A percentile compares a stretch with the other conserved stretches of the same genome.
These are phyloP conservation scores for Epichloe sibirici DNA, from an alignment of 2,329 filamentous ascomycete species.

Conservation along the genomic window DNA sequence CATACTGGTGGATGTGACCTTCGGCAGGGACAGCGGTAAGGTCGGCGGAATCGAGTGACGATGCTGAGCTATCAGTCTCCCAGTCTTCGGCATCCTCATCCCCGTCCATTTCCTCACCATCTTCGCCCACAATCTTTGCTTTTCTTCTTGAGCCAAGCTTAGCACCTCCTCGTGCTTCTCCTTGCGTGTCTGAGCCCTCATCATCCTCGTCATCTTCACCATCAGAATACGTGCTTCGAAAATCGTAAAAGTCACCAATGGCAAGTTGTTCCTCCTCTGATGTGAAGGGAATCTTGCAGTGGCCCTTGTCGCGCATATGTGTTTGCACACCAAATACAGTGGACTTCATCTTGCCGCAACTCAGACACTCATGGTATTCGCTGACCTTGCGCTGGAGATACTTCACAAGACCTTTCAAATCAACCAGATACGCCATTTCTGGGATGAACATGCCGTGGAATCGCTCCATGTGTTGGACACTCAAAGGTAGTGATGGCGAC, in stretches of 20 bases:
- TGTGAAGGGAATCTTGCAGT: conserved; percentile 92
- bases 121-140: conserved; percentile 36
- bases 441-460: conserved; percentile 95
- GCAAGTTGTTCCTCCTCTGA: conserved; percentile 84
- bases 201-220: conserved; percentile 51
- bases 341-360: conserved; percentile 72
- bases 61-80: conserved; percentile 91
- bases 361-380: conserved; percentile 72
- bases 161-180: conserved; percentile 45
- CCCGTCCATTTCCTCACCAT: conserved; percentile 39
- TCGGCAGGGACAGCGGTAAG: conserved; percentile 70
- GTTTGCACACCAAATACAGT: conserved; percentile 76
- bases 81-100: conserved; percentile 61
- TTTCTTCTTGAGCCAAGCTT: conserved; percentile 55
- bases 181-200: conserved; percentile 28
- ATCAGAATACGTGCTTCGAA: conserved; percentile 89
- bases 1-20: conserved; percentile 56
- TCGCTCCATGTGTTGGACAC: conserved; percentile 79
- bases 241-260: conserved; percentile 95
- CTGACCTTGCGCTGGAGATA: conserved; percentile 72
- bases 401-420: conserved; percentile 68
- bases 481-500: conserved; percentile 63
- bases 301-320: conserved; percentile 93
- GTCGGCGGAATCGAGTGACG: conserved; percentile 76
- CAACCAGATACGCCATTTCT: conserved; percentile 70